Evolutionary conservation across 2,329 filamentous ascomycete species (phyloP).

Genomic region (Davidsoniella eucalypti): DNA sequence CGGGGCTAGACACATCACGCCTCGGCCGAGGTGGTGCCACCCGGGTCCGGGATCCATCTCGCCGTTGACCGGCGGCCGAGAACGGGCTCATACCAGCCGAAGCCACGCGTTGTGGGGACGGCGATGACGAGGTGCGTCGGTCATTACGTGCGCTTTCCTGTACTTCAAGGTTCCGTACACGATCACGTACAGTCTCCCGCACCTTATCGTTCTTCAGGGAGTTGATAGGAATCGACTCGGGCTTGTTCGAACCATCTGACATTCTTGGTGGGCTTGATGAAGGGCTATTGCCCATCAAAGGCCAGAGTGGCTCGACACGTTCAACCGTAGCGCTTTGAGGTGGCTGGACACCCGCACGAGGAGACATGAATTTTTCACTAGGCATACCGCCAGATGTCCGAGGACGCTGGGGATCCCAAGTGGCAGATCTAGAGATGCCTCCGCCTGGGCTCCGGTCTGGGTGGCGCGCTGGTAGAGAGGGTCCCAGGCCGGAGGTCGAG

Average conservation of each 20-base stretch:
- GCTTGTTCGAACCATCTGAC: background rate
- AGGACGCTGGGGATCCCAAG: background rate
- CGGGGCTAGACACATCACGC: conserved; percentile 1
- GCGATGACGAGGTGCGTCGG: too few relatives aligned
- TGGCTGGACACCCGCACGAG: conserved; percentile 1
- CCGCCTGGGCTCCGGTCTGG: background rate
- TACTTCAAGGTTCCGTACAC: conserved; percentile 9
- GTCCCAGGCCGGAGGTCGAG: background rate
- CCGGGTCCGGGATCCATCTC: background rate
- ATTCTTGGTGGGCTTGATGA: too few relatives aligned
- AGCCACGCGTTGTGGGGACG: background rate
- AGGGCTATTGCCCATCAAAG: background rate
- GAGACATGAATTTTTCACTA: conserved; percentile 2
- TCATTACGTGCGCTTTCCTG: background rate
- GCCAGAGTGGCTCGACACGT: conserved; percentile 2
- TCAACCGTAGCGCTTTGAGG: conserved; percentile 4
- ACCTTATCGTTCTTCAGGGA: background rate
- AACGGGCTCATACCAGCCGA: background rate
- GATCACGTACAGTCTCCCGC: conserved; percentile 5
- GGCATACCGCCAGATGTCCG: background rate
- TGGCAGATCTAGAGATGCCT: conserved; percentile 3
- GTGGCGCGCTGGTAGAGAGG: background rate
- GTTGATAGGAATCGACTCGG: background rate
- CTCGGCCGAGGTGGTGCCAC: background rate
- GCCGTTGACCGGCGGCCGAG: background rate